Conservation (phyloP, 2,329 filamentous ascomycete genomes). For the Clarireedia homoeocarpa region DNA sequence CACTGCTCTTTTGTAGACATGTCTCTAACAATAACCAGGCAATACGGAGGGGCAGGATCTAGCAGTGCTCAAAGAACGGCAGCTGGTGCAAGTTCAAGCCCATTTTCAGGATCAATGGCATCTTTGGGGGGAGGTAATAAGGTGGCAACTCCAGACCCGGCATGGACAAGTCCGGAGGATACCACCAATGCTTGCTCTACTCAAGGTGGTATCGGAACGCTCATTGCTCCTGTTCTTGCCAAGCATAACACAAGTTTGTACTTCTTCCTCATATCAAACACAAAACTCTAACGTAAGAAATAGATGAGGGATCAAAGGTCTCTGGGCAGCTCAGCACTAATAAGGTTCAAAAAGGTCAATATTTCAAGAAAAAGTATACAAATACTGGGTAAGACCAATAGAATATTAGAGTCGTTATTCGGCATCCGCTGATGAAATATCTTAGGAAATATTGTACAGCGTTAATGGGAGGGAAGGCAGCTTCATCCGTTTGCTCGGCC, state of each 20-base stretch:
- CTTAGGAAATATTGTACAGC: conserved; percentile 1
- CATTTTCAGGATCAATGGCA: not conserved
- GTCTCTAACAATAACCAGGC: not conserved
- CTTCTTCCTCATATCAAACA: not conserved
- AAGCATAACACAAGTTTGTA: not conserved
- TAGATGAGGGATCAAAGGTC: not conserved
- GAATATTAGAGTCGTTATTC: not conserved
- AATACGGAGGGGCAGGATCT: not conserved
- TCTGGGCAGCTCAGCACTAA: conserved; percentile 3
- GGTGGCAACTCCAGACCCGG: not conserved
- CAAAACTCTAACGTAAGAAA: not conserved
- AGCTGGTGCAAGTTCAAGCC: not conserved
- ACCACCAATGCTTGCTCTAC: conserved; percentile 1
- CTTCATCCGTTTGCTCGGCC: not conserved
- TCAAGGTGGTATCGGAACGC: not conserved
- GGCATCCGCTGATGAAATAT: not conserved
- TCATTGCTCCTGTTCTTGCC: conserved; percentile 2
- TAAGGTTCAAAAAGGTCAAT: not conserved
- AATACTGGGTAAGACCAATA: not conserved
- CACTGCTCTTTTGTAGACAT: no score
- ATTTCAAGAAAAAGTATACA: not conserved
- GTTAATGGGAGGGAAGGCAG: not conserved
- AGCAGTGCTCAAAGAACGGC: not conserved
- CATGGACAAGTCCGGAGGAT: conserved; percentile 2
- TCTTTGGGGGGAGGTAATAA: not conserved